Evolutionary conservation across 73 alveolate species (phyloP), one percentile per base, ranked within the genome.

Genomic region (Paramecium caudatum): DNA sequence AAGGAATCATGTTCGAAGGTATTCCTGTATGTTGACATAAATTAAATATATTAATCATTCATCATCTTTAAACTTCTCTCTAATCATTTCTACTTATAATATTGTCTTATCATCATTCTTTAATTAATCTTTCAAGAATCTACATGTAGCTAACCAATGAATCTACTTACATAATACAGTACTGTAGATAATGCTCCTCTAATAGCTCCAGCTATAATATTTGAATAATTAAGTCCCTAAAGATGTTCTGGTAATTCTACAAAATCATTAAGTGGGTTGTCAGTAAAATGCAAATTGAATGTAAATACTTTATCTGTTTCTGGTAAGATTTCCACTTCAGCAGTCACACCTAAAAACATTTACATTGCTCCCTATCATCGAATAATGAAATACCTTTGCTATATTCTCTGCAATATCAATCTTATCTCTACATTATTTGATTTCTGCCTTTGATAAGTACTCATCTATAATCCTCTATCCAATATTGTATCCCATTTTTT

Each of bases 171-270:
- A n/a, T 47, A 10, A 47, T 63, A 12, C 0, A 25, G 19, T 86
- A 86, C 93, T 16, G 90, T 86, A 17, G 82, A 46, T 16, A 86
- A 27, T 4, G 93, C 93, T 36, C 93, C 93, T 33, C 90, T 86
- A 9, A 86, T 86, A 1, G 93, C 93, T 27, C 93, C 93, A 13
- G 90, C 82, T 10, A 86, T 86, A 34, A 86, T 86, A 27, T 86
- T 86, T 7, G 82, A 62, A 65, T 86, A 86, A 62, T 70, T 62
- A 15, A 86, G 46, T 25, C 93, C 93, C 46, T 70, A 49, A 13
- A 86, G 46, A 86, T 86, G 87, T 63, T 86, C 93, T 41, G 93
- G 93, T 8, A 86, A 30, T 65, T 86, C 93, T 34, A 86, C 93
- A 86, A 86, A 86, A 63, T 86, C 93, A 39, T 47, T 86, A 17